Conservation (phyloP, 129 eudicot genomes). For the Cynara cardunculus region DNA sequence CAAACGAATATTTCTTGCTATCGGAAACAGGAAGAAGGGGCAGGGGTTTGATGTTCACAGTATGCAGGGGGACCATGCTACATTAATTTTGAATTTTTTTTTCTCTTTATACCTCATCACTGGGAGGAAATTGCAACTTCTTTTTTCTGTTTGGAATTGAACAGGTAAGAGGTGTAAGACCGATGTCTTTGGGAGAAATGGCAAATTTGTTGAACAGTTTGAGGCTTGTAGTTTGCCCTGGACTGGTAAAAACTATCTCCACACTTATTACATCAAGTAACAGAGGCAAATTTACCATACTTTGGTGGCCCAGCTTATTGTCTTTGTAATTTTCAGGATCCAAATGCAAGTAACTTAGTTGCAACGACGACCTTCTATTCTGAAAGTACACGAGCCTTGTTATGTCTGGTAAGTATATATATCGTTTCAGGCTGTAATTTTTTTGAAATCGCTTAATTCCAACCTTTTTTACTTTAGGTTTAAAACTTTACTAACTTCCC, state of each 20-base stretch:
- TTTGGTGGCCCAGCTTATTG: not conserved
- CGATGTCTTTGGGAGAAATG: constrained; percentile 85
- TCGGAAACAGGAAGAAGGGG: not conserved
- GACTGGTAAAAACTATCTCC: constrained; percentile 51
- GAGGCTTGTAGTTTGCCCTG: constrained; percentile 69
- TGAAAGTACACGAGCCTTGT: constrained; percentile 86
- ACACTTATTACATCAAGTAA: not conserved
- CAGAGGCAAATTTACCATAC: not conserved
- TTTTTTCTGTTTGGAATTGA: not conserved
- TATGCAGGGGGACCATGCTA: not conserved
- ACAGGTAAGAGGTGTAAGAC: constrained; percentile 94
- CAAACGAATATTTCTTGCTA: not conserved
- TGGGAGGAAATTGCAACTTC: not conserved
- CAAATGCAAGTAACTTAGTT: constrained; percentile 84
- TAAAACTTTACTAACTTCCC: not conserved
- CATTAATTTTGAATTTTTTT: not conserved
- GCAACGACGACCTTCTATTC: constrained; percentile 90
- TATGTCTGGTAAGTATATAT: constrained; percentile 67
- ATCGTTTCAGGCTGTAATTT: not conserved
- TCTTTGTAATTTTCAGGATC: constrained; percentile 58
- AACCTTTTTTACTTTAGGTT: not conserved
- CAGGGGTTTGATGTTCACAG: not conserved
- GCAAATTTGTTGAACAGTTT: constrained; percentile 65
- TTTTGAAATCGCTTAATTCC: not conserved
- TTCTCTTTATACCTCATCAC: not conserved